Conservation (phyloP, 176 grass and related monocot genomes). For the barley (Hordeum vulgare) region MorexV3_pseudomolecules_assembly NC_058524.1:41806112-41806611, state of each 20-base stretch:
- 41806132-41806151: neutral
- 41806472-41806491: no score
- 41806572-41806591: neutral
- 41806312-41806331: no score
- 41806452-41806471: no score
- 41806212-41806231: no score
- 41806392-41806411: no score
- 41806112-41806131: neutral
- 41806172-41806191: neutral
- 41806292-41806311: neutral
- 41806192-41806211: neutral
- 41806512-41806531: neutral
- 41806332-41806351: no score
- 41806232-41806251: neutral
- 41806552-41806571: neutral
- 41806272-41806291: neutral
- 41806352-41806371: no score
- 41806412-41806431: no score
- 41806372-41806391: no score
- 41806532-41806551: neutral
- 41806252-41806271: neutral
- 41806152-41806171: neutral
- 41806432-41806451: no score
- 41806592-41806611: neutral
- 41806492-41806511: neutral